phyloP scores from a whole-genome alignment of 768 basidiomycete genomes.

The Auricularia sp. region DNA sequence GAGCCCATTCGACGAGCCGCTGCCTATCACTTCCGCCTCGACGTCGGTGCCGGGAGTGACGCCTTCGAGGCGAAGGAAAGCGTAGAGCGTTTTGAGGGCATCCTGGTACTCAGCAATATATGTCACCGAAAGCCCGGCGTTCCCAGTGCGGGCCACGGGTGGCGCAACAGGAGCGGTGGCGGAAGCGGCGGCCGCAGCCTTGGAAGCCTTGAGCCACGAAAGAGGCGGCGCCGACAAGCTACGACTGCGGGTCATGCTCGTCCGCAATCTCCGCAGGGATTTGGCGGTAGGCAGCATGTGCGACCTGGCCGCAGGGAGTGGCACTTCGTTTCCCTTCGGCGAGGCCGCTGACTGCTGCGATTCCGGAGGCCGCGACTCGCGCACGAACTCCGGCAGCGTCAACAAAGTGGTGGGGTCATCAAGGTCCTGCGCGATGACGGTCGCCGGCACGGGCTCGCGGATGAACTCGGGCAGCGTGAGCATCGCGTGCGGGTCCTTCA shows the following conservation, averaged over 20 bases:
- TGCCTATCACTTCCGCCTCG: conserved; percentile 58
- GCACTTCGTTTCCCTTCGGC: not conserved
- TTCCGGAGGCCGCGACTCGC: conserved; percentile 30
- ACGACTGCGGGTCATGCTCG: conserved; percentile 21
- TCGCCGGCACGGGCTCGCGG: conserved; percentile 37
- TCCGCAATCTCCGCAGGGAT: not conserved
- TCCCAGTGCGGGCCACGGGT: not conserved
- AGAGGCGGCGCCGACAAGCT: conserved; percentile 54
- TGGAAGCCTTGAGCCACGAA: conserved; percentile 34
- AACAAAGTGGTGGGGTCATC: conserved; percentile 22
- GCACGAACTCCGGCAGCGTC: conserved; percentile 37
- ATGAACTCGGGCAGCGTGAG: conserved; percentile 56
- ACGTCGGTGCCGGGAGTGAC: conserved; percentile 29
- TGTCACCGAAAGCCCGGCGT: conserved; percentile 28
- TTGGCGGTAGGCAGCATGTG: not conserved
- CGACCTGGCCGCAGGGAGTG: not conserved
- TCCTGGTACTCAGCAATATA: conserved; percentile 77
- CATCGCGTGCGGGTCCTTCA: conserved; percentile 42
- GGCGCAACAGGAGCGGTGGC: not conserved
- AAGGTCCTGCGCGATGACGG: conserved; percentile 23
- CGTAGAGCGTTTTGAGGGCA: conserved; percentile 66
- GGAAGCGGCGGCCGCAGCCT: not conserved
- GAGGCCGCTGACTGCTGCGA: not conserved
- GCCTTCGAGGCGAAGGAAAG: conserved; percentile 55
- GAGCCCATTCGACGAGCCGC: conserved; percentile 34